Evolutionary conservation across 306 rosid genomes (phyloP).

Genomic region (Purshia tridentata): DNA sequence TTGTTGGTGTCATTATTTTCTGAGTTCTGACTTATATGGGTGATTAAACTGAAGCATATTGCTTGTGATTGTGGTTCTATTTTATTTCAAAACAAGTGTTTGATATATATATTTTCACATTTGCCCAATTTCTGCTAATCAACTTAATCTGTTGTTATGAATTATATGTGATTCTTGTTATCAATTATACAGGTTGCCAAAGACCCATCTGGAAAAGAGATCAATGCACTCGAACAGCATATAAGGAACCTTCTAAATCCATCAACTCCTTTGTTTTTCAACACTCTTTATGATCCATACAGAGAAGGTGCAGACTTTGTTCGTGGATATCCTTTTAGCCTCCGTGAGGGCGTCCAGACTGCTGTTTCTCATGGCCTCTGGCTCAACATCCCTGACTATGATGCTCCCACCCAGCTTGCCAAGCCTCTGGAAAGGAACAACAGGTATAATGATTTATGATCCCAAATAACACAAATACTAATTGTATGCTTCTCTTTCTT

Average conservation of each 20-base stretch:
- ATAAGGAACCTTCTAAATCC: slow-evolving; percentile 70
- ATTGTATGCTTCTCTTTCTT: too few species aligned
- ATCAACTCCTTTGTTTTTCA: slow-evolving; percentile 79
- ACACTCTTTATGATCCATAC: slow-evolving; percentile 84
- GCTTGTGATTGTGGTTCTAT: background rate
- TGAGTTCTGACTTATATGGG: background rate
- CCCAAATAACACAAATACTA: background rate
- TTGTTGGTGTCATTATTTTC: background rate
- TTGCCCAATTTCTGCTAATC: background rate
- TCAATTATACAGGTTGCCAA: slow-evolving; percentile 62
- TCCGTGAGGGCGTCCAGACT: slow-evolving; percentile 67
- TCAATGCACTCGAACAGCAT: slow-evolving; percentile 92
- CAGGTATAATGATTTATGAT: slow-evolving; percentile 36
- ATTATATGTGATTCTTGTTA: background rate
- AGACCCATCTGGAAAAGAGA: slow-evolving; percentile 69
- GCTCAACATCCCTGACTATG: slow-evolving; percentile 91
- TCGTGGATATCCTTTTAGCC: slow-evolving; percentile 89
- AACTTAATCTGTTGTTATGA: background rate
- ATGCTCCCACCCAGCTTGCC: slow-evolving; percentile 91
- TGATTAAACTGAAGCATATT: background rate
- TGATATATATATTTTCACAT: background rate
- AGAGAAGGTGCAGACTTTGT: slow-evolving; percentile 85
- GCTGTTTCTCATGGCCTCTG: slow-evolving; percentile 89
- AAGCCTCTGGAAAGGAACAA: slow-evolving; percentile 83
- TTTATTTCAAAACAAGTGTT: background rate